Base-by-base conservation (phyloP, 495 filamentous ascomycete species). In the Letharia lupina region DNA sequence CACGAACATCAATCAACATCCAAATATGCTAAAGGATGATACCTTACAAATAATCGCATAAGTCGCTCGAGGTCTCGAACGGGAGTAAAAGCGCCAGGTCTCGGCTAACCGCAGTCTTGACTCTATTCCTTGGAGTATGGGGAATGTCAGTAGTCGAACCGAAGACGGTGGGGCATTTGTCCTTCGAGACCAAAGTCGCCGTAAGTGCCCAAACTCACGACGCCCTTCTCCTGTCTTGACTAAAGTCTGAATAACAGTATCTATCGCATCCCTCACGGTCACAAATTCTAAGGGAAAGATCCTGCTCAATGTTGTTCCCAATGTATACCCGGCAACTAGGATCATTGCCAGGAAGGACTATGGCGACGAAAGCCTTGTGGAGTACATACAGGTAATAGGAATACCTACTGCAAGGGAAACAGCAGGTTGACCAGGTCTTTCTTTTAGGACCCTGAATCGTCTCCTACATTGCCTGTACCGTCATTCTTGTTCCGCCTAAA, bases 181-280 rank as follows among this genome's bases (percentile, higher is more conserved):
- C 74, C 82, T 97, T 75, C 88, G 90, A 79, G 93, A 98, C 74
- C 94, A 97, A 78, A 89, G 80, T 73, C 86, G 91, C 81, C 85
- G 93, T 98, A 76, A 69, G 84, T 76, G 62, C 56, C 33, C 41
- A 67, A 10, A 41, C 37, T 62, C 28, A 15, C 23, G 16, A 39
- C 44, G 5, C n/a, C 31, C 11, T 63, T 23, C 48, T 37, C 37
- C 1, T 33, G 18, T 5, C 31, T 18, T 7, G 31, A 56, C 54
- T 37, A 8, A 57, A 57, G 5, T 37, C 7, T 15, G 52, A 35
- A 37, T 11, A 20, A 33, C 76, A 98, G 94, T 98, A 72, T 89
- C 91, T 64, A 88, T 96, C 77, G 85, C 92, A 59, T 87, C 86
- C 44, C 81, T 96, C 64, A 84, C 84, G 63, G 84, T 97, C 74